Conservation (phyloP, 2,329 filamentous ascomycete species). For the Botrytis medusae region DNA sequence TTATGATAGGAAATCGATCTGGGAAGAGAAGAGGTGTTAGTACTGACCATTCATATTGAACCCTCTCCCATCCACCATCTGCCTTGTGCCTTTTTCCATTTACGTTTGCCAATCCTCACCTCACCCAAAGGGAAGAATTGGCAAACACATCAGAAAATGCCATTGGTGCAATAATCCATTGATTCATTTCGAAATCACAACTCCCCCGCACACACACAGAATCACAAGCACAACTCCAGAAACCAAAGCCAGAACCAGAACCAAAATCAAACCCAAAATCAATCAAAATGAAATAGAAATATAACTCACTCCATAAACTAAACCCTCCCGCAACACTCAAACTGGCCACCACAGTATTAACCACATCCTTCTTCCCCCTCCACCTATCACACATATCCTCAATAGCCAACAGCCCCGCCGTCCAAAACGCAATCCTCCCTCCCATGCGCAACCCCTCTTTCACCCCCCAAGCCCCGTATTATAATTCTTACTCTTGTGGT, state of each 20-base stretch:
- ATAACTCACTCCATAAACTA: constrained; percentile 75
- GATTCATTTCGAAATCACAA: background rate
- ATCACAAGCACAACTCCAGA: background rate
- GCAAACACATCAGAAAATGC: background rate
- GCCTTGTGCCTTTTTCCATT: background rate
- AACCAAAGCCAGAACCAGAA: background rate
- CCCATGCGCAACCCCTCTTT: constrained; percentile 78
- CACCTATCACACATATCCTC: constrained; percentile 84
- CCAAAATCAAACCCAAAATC: background rate
- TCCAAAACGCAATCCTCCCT: constrained; percentile 68
- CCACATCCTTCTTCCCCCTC: constrained; percentile 67
- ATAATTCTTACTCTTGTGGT: constrained; percentile 98
- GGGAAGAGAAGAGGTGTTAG: constrained; percentile 23
- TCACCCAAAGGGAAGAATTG: background rate
- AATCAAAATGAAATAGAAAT: background rate
- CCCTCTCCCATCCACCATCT: background rate
- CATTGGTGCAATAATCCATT: background rate
- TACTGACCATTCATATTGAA: background rate
- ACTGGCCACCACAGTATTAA: constrained; percentile 80
- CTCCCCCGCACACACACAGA: background rate
- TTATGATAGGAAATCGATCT: constrained; percentile 79
- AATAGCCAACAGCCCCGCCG: constrained; percentile 71
- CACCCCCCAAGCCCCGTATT: constrained; percentile 71
- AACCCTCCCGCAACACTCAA: constrained; percentile 83
- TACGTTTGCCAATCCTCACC: constrained; percentile 18